A percentile compares a stretch with the other conserved stretches of the same genome.
phyloP scores from a whole-genome alignment of 192 early-diverging fungal species.

The Coemansia sp. region DNA sequence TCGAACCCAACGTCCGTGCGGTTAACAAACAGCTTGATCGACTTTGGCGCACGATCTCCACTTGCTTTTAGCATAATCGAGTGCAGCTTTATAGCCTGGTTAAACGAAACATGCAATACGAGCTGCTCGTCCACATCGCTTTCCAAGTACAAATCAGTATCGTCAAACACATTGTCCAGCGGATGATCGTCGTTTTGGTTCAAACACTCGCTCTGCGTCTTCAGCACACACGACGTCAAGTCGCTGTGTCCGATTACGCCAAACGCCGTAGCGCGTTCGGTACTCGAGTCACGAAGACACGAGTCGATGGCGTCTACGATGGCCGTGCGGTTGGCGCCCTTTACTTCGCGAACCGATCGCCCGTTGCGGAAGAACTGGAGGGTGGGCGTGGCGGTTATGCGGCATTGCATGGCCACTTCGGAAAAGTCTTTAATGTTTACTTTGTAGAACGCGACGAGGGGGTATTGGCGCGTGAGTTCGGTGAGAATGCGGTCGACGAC shows the following conservation, averaged over 20 bases:
- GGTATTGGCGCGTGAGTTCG: constrained; percentile 23
- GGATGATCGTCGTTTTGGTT: constrained; percentile 81
- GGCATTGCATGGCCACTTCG: constrained; percentile 40
- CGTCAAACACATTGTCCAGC: constrained; percentile 74
- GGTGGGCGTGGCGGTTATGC: constrained; percentile 47
- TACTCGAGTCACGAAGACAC: constrained; percentile 16
- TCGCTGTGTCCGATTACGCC: constrained; percentile 61
- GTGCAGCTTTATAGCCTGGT: constrained; percentile 69
- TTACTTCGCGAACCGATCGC: constrained; percentile 71
- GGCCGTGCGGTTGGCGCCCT: constrained; percentile 74
- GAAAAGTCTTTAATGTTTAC: constrained; percentile 38
- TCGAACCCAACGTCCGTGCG: constrained; percentile 82
- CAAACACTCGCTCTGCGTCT: constrained; percentile 76
- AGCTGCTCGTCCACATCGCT: constrained; percentile 96
- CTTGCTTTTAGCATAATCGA: constrained; percentile 59
- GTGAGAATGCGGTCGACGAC: constrained; percentile 31
- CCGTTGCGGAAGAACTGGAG: constrained; percentile 70
- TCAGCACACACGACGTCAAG: constrained; percentile 62
- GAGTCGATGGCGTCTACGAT: constrained; percentile 67
- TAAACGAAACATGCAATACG: constrained; percentile 84
- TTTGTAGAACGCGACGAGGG: constrained; percentile 46
- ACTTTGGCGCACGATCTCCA: constrained; percentile 76
- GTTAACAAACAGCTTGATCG: constrained; percentile 86
- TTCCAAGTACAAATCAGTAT: constrained; percentile 71
- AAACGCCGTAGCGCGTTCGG: constrained; percentile 30